phyloP scores from a whole-genome alignment of 306 rosid genomes.

The Mucuna pruriens region DNA sequence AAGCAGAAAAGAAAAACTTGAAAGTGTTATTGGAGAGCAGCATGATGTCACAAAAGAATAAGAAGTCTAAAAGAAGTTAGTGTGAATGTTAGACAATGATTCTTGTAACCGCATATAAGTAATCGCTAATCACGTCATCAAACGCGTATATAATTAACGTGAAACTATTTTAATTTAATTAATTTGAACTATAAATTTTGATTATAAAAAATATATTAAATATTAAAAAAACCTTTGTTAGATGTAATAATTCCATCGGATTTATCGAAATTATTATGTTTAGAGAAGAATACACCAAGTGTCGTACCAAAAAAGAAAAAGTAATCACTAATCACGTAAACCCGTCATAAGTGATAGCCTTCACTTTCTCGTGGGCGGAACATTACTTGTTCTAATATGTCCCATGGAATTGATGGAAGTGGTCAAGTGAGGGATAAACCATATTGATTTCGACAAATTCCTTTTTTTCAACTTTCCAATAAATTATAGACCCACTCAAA shows the following conservation, averaged over 20 bases:
- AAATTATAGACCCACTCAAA: background rate
- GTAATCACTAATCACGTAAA: background rate
- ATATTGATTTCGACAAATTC: background rate
- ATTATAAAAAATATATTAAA: too few relatives aligned
- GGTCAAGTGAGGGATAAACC: background rate
- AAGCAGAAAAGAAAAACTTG: background rate
- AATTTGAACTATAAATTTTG: too few relatives aligned
- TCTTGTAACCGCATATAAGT: background rate
- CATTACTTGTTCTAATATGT: background rate
- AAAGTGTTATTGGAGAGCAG: constrained; percentile 1
- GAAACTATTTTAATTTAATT: too few relatives aligned
- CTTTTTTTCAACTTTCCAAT: background rate
- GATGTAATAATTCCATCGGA: too few relatives aligned
- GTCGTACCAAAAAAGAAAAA: too few relatives aligned
- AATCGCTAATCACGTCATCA: background rate
- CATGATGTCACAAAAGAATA: background rate
- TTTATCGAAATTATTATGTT: too few relatives aligned
- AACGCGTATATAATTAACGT: too few relatives aligned
- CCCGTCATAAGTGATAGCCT: constrained; percentile 1
- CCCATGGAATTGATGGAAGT: background rate
- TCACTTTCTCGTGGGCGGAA: background rate
- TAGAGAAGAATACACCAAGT: too few relatives aligned
- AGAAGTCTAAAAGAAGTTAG: background rate
- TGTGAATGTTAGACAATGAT: background rate
- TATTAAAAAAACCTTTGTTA: too few relatives aligned